Base-by-base conservation (phyloP, 495 filamentous ascomycete genomes). In the Pseudotulostoma volvatum region DNA sequence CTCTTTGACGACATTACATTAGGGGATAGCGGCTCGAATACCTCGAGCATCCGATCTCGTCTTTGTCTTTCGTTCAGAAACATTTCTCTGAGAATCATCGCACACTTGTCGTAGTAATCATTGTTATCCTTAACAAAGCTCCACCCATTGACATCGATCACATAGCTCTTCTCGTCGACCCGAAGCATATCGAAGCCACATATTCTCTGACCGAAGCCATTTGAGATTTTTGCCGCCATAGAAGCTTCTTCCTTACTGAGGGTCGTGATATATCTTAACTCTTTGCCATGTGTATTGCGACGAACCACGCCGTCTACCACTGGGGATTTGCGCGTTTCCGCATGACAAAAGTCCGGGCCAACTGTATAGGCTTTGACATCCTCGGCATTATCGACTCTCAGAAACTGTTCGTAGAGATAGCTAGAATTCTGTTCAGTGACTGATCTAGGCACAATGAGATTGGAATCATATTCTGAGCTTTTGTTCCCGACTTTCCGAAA, bases 121-220 rank as follows among this genome's bases (percentile, higher is more conserved):
- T 94, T 85, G 51, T 99, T 99, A 57, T 99, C 90, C 57, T 99
- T 99, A 51, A 99, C 90, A 52, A 99, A 99, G 50, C 88, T 95
- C 90, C 90, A 99, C 13, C 90, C 90, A 56, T 99, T 99, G 43
- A 99, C 92, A 52, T 99, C 90, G 44, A 99, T 96, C 9, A 99
- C 90, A 59, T 83, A 96, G 55, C 88, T 96, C 57, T 79, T 84
- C 11, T 83, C 82, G 18, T 71, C 76, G 2, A 83, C 81, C 13
- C 90, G 77, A 38, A 99, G 71, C 49, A 99, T 70, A 54, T 99
- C 90, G 52, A 99, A 99, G 3, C 90, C 90, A 54, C 90, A 99
- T 9, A 99, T 86, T 30, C 82, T 64, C 56, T 99, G 90, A 4
- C 86, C 92, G 58, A 99, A 99, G 2, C 83, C 79, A 39, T 77